Percentiles rank a stretch among this genome's conserved stretches.
These are phyloP conservation scores for Hagleromyces aurorensis DNA, from an alignment of 805 yeast species.

Conservation along the genomic window DNA sequence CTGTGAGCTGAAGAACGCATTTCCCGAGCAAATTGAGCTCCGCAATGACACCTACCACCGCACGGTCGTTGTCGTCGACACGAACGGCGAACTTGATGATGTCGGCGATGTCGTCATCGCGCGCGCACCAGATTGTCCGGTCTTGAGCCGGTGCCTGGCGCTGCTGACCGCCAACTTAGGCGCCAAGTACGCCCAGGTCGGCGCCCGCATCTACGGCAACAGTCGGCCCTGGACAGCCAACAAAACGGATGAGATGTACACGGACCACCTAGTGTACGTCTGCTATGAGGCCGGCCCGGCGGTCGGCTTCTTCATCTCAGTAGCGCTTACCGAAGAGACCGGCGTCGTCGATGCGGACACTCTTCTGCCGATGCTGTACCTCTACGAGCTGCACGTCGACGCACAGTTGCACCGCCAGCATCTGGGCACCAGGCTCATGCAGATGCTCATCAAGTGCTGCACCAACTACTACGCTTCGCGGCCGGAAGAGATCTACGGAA, in stretches of 20 bases:
- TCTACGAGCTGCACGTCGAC: constrained; percentile 27
- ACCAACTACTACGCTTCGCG: neutral
- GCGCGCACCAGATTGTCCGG: too few relatives aligned
- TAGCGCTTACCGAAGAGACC: constrained; percentile 23
- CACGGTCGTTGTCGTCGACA: too few relatives aligned
- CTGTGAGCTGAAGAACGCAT: too few relatives aligned
- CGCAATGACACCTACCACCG: too few relatives aligned
- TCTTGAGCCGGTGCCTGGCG: too few relatives aligned
- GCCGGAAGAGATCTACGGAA: constrained; percentile 9
- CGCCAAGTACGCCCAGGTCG: constrained; percentile 12
- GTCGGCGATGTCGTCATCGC: too few relatives aligned
- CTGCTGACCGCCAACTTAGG: constrained; percentile 24
- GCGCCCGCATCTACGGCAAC: constrained; percentile 17
- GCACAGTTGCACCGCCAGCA: constrained; percentile 12
- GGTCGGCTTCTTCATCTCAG: constrained; percentile 17
- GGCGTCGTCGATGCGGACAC: constrained; percentile 7
- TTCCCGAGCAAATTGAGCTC: too few relatives aligned
- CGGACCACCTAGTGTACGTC: constrained; percentile 23
- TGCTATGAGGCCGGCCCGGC: constrained; percentile 4
- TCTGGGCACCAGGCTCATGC: constrained; percentile 17
- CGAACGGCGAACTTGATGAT: too few relatives aligned
- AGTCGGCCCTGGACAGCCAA: constrained; percentile 18
- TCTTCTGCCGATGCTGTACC: constrained; percentile 18
- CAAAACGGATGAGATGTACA: constrained; percentile 26
- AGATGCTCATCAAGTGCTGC: constrained; percentile 3